These are phyloP conservation scores for Colletotrichum trifolii DNA, from an alignment of 2,329 filamentous ascomycete species.

Conservation along the genomic window DNA sequence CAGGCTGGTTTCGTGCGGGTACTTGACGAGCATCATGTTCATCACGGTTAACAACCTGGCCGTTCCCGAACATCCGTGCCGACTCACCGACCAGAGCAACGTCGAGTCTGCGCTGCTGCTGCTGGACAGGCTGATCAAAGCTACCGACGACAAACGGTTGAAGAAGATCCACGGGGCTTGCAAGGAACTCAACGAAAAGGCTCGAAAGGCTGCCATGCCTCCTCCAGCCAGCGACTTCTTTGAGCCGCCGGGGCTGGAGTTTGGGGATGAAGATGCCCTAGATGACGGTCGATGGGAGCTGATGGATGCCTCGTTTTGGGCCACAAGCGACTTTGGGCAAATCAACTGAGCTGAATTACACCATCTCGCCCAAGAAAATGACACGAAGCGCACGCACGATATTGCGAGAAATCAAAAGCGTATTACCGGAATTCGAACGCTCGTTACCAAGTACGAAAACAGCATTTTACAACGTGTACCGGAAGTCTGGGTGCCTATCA, in stretches of 20 bases:
- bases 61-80: background rate
- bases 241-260: slow-evolving; percentile 16
- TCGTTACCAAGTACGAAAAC: background rate
- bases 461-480: slow-evolving; percentile 23
- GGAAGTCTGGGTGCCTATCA: slow-evolving; percentile 30
- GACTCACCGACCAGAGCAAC: slow-evolving; percentile 25
- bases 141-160: slow-evolving; percentile 15
- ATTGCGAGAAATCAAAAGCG: too few relatives aligned
- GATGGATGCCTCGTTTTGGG: background rate
- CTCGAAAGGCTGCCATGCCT: background rate
- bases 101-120: slow-evolving; percentile 23
- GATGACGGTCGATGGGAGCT: slow-evolving; percentile 17
- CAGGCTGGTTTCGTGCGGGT: slow-evolving; percentile 27
- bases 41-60: slow-evolving; percentile 31
- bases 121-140: slow-evolving; percentile 12
- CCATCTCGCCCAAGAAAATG: too few relatives aligned
- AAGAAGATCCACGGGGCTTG: slow-evolving; percentile 23
- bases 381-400: too few relatives aligned
- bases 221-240: background rate
- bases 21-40: slow-evolving; percentile 33
- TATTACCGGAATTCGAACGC: too few relatives aligned
- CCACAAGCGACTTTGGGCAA: background rate
- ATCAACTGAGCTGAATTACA: too few relatives aligned
- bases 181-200: slow-evolving; percentile 25
- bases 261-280: slow-evolving; percentile 18